Evolutionary conservation across 345 rosid species (phyloP).

Genomic region (Camelina neglecta): DNA sequence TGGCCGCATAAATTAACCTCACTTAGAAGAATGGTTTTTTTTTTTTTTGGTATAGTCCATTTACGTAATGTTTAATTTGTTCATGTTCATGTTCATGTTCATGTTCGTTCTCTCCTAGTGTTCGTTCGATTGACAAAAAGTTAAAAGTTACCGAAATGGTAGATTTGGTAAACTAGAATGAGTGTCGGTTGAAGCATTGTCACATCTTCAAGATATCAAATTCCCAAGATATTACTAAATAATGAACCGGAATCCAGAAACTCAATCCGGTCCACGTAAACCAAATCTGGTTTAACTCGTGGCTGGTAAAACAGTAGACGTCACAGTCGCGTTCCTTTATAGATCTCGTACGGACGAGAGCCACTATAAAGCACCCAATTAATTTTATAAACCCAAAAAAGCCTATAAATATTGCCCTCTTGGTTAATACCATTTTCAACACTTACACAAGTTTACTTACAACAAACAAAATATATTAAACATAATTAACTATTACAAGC

Average conservation of each 20-base stretch:
- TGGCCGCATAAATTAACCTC: too few species aligned
- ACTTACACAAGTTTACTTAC: conserved; percentile 24
- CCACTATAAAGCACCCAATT: conserved; percentile 32
- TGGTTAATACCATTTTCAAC: conserved; percentile 35
- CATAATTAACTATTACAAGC: conserved; percentile 12
- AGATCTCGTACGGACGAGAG: conserved; percentile 35
- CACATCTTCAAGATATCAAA: neutral
- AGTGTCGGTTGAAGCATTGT: conserved; percentile 18
- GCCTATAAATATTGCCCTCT: conserved; percentile 37
- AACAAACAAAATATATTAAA: conserved; percentile 1
- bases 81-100: too few species aligned
- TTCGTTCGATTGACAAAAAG: too few species aligned
- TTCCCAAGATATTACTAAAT: neutral
- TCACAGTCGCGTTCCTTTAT: conserved; percentile 25
- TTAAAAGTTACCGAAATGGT: neutral
- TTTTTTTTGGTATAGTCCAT: too few species aligned
- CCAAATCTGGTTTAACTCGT: conserved; percentile 27
- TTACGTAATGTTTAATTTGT: too few species aligned
- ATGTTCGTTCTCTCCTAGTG: too few species aligned
- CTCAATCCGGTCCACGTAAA: conserved; percentile 38
- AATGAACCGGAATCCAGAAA: conserved; percentile 25
- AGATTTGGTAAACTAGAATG: neutral
- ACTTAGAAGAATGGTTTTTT: too few species aligned
- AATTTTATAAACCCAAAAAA: conserved; percentile 19
- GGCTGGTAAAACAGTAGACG: conserved; percentile 36